Conservation (phyloP, 352 stramenopile species). For the Globisporangium ultimum region DNA sequence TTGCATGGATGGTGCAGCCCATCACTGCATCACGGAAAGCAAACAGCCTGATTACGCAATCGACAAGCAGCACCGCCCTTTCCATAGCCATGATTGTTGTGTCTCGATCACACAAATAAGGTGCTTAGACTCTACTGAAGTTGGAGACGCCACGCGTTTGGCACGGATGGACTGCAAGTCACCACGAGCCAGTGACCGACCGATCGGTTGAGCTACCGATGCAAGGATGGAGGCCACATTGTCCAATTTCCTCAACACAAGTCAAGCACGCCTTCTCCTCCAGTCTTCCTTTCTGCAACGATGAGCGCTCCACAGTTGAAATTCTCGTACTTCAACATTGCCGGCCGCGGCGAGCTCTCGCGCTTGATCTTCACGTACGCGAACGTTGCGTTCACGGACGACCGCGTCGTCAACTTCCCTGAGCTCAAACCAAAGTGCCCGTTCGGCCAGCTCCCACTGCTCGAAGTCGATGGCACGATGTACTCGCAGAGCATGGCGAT, state of each 20-base stretch:
- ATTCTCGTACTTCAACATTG: slow-evolving; percentile 66
- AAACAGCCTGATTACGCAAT: no score
- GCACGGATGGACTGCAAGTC: no score
- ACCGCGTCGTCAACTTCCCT: slow-evolving; percentile 45
- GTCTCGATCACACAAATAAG: no score
- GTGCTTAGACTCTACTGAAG: no score
- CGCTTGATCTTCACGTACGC: slow-evolving; percentile 52
- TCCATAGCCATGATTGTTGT: background rate
- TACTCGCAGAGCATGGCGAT: slow-evolving; percentile 66
- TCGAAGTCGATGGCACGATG: slow-evolving; percentile 40
- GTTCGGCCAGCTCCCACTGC: slow-evolving; percentile 43
- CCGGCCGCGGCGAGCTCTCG: slow-evolving; percentile 50
- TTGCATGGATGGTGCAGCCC: no score
- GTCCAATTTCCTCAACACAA: slow-evolving; percentile 14
- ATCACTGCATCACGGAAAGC: no score
- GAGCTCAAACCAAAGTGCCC: slow-evolving; percentile 48
- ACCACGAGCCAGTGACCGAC: no score
- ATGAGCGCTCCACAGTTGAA: slow-evolving; percentile 26
- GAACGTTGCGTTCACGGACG: slow-evolving; percentile 57
- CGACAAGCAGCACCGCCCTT: background rate
- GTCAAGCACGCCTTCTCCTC: slow-evolving; percentile 11
- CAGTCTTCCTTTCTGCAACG: background rate
- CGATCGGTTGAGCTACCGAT: background rate
- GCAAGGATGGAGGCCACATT: slow-evolving; percentile 19
- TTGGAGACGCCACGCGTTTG: no score